These are phyloP conservation scores for Leishmania martiniquensis DNA, from an alignment of 208 protist species.

Conservation along the genomic window DNA sequence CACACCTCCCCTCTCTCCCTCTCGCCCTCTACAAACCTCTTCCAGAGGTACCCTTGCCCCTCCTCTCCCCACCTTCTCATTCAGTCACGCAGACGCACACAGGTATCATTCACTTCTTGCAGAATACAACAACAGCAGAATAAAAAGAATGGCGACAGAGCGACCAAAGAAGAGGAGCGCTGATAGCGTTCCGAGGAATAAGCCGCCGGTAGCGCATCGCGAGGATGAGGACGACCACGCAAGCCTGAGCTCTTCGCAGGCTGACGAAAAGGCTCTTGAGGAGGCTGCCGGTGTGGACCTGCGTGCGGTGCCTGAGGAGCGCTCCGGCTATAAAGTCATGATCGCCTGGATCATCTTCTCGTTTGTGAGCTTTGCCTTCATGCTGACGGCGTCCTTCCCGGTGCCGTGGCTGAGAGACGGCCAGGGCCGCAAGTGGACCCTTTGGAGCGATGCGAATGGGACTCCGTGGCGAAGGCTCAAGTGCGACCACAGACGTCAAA, in stretches of 20 bases:
- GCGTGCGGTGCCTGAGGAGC: conserved; percentile 29
- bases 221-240: conserved; percentile 8
- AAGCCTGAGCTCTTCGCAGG: conserved; percentile 15
- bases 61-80: too few relatives aligned
- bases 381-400: conserved; percentile 49
- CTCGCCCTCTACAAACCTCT: not conserved
- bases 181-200: too few relatives aligned
- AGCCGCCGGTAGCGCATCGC: not conserved
- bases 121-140: not conserved
- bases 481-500: conserved; percentile 48
- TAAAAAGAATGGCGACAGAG: conserved; percentile 6
- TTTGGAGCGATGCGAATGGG: conserved; percentile 41
- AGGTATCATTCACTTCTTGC: not conserved
- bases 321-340: conserved; percentile 34
- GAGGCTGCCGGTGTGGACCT: conserved; percentile 43
- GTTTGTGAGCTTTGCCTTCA: conserved; percentile 46
- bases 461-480: conserved; percentile 32
- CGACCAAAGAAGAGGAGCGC: too few relatives aligned
- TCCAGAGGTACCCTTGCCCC: not conserved
- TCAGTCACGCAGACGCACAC: not conserved
- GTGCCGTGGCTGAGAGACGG: conserved; percentile 44
- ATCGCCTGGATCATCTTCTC: conserved; percentile 36
- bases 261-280: conserved; percentile 27
- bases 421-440: conserved; percentile 47
- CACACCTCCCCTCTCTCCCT: not conserved